Base-by-base conservation (phyloP, 176 grass and related monocot genomes). In the Hordeum vulgare region DNA sequence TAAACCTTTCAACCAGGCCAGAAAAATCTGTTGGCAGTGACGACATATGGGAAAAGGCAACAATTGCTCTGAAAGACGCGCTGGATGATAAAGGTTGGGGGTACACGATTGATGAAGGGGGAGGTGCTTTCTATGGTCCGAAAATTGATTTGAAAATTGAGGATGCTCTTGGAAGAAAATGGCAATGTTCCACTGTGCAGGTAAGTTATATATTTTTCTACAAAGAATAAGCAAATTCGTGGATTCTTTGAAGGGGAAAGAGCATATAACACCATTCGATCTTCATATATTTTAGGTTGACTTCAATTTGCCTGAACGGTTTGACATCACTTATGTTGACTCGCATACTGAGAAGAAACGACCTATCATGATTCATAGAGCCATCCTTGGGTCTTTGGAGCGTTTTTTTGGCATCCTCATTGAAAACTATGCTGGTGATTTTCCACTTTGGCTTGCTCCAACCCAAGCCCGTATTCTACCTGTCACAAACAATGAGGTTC, bases 111-210 rank as follows among this genome's bases (percentile, higher is more conserved):
- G 96, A 99, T 84, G 93, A 99, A 77, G 96, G 93, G 42, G 96
- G 96, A 66, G 96, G 96, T 81, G 96, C 91, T 41, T 99, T 99
- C 67, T 96, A 96, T 83, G 96, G 96, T 72, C 93, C 93, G 47
- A 99, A 99, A 89, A 99, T 99, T 71, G 96, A 99, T 91, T 53
- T 99, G 24, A 99, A 96, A 88, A 99, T 99, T 62, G 90, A 99
- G 74, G 96, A 96, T 68, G 91, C 96, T 72, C 96, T 99, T 87
- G 93, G 89, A 85, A 89, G 96, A 81, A 99, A 96, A 87, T 99
- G 96, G 96, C 93, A 99, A 59, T 99, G 93, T 72, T 99, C 93
- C 11, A 99, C 96, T 33, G 89, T 99, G 36, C 93, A 96, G 91
- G 96, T 84, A 85, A 78, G 70, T 82, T n/a, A 61, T 88, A 75